phyloP scores from a whole-genome alignment of 2,329 filamentous ascomycete species.

The Fusarium anthophilum region DNA sequence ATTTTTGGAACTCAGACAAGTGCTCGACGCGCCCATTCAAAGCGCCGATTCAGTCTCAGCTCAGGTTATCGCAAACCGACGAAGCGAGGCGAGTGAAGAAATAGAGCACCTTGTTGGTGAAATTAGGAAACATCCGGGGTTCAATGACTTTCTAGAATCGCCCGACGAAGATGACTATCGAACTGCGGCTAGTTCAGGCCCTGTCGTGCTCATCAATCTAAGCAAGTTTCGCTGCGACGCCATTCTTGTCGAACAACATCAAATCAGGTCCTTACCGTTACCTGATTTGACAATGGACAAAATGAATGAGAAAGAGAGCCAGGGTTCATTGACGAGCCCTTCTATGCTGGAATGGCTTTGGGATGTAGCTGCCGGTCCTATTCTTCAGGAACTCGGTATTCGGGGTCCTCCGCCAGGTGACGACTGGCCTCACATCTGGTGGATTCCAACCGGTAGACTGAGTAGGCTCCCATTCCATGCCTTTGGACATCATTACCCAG shows the following conservation, averaged over 20 bases:
- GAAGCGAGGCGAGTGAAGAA: accelerated
- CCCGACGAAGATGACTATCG: neutral
- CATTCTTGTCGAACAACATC: neutral
- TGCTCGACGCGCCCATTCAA: neutral
- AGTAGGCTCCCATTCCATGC: neutral
- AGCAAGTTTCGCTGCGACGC: neutral
- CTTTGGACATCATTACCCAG: neutral
- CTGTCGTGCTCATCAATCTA: neutral
- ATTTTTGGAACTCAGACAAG: neutral
- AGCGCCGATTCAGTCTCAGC: neutral
- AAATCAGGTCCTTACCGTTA: accelerated
- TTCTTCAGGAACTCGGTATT: neutral
- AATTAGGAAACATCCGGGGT: neutral
- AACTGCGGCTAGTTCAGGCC: neutral
- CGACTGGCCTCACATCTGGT: neutral
- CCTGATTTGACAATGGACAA: neutral
- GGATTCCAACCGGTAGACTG: neutral
- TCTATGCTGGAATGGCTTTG: neutral
- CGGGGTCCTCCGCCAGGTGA: accelerated
- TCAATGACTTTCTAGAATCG: neutral
- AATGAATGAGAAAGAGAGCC: neutral
- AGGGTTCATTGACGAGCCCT: accelerated
- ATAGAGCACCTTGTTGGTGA: neutral
- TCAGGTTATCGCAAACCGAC: neutral
- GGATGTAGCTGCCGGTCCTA: neutral